Conservation (phyloP, 2,329 filamentous ascomycete species). For the Trichophyton rubrum region DNA sequence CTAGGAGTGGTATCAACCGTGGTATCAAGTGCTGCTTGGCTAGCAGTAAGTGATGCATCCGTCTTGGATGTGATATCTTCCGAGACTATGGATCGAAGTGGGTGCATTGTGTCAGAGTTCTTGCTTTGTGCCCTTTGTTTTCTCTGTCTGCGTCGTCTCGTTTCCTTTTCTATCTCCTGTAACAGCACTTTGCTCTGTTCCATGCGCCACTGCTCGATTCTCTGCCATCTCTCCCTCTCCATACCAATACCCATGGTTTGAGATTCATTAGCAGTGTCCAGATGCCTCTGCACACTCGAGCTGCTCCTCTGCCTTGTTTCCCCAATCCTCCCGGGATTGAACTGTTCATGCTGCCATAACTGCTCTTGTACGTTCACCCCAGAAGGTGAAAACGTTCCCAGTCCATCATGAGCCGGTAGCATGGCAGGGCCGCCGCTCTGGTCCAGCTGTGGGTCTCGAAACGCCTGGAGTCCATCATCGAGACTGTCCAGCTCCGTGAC, state of each 20-base stretch:
- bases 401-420: slow-evolving; percentile 81
- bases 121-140: slow-evolving; percentile 8
- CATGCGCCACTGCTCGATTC: slow-evolving; percentile 84
- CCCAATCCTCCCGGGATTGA: slow-evolving; percentile 56
- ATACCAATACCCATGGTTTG: slow-evolving; percentile 39
- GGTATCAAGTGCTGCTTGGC: not conserved
- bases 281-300: slow-evolving; percentile 45
- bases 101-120: not conserved
- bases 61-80: not conserved
- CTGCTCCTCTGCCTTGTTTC: slow-evolving; percentile 37
- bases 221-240: slow-evolving; percentile 61
- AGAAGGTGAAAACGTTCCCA: slow-evolving; percentile 68
- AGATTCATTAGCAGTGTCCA: slow-evolving; percentile 46
- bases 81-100: not conserved
- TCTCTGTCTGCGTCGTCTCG: slow-evolving; percentile 49
- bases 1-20: not conserved
- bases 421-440: slow-evolving; percentile 50
- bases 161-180: slow-evolving; percentile 82
- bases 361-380: slow-evolving; percentile 60
- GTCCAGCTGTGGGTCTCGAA: slow-evolving; percentile 49
- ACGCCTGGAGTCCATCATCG: slow-evolving; percentile 82
- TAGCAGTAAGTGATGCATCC: not conserved
- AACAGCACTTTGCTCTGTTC: slow-evolving; percentile 79
- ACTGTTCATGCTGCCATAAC: slow-evolving; percentile 77
- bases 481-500: slow-evolving; percentile 83